Percentiles rank a stretch among this genome's conserved stretches.
phyloP scores from a whole-genome alignment of 352 stramenopile genomes.

The Pythium folliculosum region DNA sequence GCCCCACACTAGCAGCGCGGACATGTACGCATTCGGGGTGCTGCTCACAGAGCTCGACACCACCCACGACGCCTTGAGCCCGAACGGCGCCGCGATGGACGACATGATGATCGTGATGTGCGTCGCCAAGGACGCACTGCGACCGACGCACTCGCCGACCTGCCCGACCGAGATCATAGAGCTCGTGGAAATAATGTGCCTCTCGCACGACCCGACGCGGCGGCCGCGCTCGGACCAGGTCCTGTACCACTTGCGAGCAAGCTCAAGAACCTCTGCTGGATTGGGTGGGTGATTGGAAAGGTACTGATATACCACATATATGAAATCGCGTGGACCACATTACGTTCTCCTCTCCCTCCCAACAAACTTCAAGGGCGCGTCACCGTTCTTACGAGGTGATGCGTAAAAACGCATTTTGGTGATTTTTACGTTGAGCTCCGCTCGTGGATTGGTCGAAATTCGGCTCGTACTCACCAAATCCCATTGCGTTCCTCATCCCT shows the following conservation, averaged over 20 bases:
- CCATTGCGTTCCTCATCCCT: not conserved
- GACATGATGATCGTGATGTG: slow-evolving; percentile 1
- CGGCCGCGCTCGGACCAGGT: not conserved
- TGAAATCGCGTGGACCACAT: not conserved
- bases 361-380: not conserved
- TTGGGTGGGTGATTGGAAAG: no score
- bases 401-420: not conserved
- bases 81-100: not conserved
- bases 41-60: slow-evolving; percentile 2
- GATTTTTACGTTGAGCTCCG: not conserved
- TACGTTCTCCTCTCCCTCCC: not conserved
- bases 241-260: not conserved
- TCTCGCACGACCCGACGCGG: not conserved
- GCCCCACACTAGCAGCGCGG: not conserved
- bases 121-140: not conserved
- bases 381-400: not conserved
- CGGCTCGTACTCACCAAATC: not conserved
- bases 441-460: slow-evolving; percentile 14
- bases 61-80: not conserved
- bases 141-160: not conserved
- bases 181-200: not conserved
- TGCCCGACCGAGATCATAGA: not conserved
- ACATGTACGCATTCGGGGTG: not conserved
- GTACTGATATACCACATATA: not conserved
- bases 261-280: not conserved